Base-by-base conservation (phyloP, 441 rosid genomes). In the Arabidopsis lyrata region DNA sequence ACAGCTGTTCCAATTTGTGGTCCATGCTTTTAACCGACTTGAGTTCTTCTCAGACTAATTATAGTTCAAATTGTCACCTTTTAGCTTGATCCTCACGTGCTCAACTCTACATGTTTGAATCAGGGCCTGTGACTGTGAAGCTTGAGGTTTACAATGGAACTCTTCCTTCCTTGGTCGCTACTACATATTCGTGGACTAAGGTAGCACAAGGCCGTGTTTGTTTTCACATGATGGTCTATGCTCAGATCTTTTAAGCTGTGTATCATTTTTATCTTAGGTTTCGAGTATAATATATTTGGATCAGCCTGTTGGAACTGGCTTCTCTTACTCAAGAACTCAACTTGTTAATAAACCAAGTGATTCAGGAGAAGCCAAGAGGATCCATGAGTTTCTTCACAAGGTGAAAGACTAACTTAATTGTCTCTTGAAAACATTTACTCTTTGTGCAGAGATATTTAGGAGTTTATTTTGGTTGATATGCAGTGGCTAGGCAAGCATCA, bases 121-220 rank as follows among this genome's bases (percentile, higher is more conserved):
- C 38, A 61, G 66, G 66, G 50, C 66, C 66, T 61, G 1, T 61
- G 20, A 7, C 35, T 41, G 10, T 61, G 50, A 60, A 61, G 35
- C 22, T 3, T 61, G 66, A 61, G 50, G 22, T 27, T 24, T 61
- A 61, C 79, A 81, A 85, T 50, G 94, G 92, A 58, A 86, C 88
- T 80, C 65, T 84, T 67, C 97, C 97, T 11, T 78, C 84, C 3
- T 69, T 90, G 66, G 61, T 80, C 16, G 77, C 78, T 29, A 92
- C 90, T 74, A 87, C 88, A 10, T 65, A 83, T 76, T 83, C 97
- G 52, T 92, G 96, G 97, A 87, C 96, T 62, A 82, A 86, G 86
- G 97, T 83, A 68, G 3, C 56, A 60, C 22, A 49, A 38, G 24
- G 20, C 20, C 20, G 10, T 62, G 67, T 42, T 34, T 34, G n/a